Percentiles rank a stretch among this genome's conserved stretches.
phyloP scores from a whole-genome alignment of 1,139 yeast species.

The Diutina sp. region DNA sequence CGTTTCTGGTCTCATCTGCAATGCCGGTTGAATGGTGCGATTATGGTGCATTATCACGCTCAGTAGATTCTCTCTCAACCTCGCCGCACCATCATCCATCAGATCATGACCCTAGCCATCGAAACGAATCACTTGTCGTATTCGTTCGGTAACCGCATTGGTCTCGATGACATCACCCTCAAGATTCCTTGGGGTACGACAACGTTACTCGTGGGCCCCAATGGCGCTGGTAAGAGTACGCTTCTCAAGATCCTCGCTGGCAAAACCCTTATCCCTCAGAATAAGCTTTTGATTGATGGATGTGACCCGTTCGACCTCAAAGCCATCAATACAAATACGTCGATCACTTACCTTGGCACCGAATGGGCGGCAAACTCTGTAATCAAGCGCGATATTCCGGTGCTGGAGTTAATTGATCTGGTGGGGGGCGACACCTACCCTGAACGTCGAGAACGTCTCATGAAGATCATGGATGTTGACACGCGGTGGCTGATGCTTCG shows the following conservation, averaged over 20 bases:
- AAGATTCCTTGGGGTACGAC: constrained; percentile 60
- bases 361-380: constrained; percentile 95
- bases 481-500: constrained; percentile 85
- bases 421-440: constrained; percentile 70
- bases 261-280: constrained; percentile 70
- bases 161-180: constrained; percentile 52
- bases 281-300: constrained; percentile 60
- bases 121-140: constrained; percentile 58
- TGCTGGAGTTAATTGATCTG: constrained; percentile 60
- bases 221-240: constrained; percentile 96
- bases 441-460: constrained; percentile 64
- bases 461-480: constrained; percentile 73
- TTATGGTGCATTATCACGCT: background rate
- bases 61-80: too few relatives aligned
- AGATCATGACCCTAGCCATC: constrained; percentile 10
- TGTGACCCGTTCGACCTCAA: constrained; percentile 63
- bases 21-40: background rate
- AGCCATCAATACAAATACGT: constrained; percentile 17
- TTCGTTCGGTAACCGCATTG: constrained; percentile 48
- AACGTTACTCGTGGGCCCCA: constrained; percentile 77
- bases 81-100: background rate
- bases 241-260: constrained; percentile 78
- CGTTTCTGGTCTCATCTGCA: background rate
- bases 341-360: constrained; percentile 76
- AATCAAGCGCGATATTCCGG: constrained; percentile 84